These are phyloP conservation scores for Coniochaeta sp. DNA, from an alignment of 2,329 filamentous ascomycete species.

Conservation along the genomic window DNA sequence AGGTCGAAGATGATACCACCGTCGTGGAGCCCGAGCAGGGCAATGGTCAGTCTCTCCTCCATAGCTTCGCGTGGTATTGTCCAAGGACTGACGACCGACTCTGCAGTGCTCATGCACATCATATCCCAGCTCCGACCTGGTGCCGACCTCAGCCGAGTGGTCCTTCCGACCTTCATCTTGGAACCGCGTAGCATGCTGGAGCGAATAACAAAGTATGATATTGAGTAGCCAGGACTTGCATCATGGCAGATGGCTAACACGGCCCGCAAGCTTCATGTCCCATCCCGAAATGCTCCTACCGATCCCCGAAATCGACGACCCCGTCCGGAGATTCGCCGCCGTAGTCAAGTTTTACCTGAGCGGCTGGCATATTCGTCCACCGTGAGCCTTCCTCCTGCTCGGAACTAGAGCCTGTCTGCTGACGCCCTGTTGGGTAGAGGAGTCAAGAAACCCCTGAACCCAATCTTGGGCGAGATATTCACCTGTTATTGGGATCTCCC, in stretches of 20 bases:
- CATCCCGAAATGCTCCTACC: conserved; percentile 92
- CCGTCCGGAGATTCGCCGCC: conserved; percentile 79
- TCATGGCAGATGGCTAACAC: conserved; percentile 6
- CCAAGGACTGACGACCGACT: conserved; percentile 5
- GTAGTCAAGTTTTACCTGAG: conserved; percentile 98
- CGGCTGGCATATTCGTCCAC: conserved; percentile 97
- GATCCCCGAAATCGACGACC: conserved; percentile 82
- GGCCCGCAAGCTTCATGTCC: conserved; percentile 82
- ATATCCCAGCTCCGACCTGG: conserved; percentile 95
- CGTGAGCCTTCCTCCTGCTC: conserved; percentile 49
- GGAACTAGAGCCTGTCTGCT: conserved; percentile 9
- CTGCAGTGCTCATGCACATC: conserved; percentile 83
- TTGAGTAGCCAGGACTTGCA: neutral
- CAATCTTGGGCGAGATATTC: conserved; percentile 89
- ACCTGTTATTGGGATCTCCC: conserved; percentile 93
- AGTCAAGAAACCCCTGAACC: conserved; percentile 97
- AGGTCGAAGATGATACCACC: conserved; percentile 64
- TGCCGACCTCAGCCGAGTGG: conserved; percentile 89
- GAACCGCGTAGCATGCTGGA: conserved; percentile 98
- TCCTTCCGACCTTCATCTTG: conserved; percentile 93
- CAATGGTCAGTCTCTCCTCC: conserved; percentile 58
- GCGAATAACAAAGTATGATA: conserved; percentile 85
- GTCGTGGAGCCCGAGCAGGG: conserved; percentile 88
- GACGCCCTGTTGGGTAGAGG: conserved; percentile 47
- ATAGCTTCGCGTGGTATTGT: neutral